phyloP scores from a whole-genome alignment of 192 early-diverging fungal species.

The Neocallimastix lanati region DNA sequence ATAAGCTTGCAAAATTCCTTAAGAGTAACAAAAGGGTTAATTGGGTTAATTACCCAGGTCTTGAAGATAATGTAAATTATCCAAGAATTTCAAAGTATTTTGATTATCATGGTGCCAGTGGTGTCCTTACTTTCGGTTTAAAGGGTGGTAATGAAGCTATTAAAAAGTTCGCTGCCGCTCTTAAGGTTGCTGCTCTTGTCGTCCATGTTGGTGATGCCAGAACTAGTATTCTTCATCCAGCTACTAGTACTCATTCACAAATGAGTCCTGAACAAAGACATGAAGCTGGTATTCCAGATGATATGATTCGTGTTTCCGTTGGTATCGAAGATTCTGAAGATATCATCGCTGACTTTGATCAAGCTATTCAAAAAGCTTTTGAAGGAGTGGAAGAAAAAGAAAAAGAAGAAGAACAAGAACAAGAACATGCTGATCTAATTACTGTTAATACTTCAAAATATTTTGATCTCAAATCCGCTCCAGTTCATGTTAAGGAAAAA shows the following conservation, averaged over 20 bases:
- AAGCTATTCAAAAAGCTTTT: not conserved
- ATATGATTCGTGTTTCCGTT: not conserved
- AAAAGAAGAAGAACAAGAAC: not conserved
- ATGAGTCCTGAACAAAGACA: not conserved
- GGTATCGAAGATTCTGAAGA: not conserved
- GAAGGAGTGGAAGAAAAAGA: no score
- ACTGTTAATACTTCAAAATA: not conserved
- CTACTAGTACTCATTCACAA: not conserved
- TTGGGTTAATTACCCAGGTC: slow-evolving; percentile 1
- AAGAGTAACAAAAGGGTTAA: not conserved
- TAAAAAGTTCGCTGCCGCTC: not conserved
- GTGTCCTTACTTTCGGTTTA: slow-evolving; percentile 2
- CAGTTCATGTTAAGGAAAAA: not conserved
- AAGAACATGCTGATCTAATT: not conserved
- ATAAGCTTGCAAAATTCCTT: not conserved
- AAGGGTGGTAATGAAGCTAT: not conserved
- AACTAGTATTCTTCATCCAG: not conserved
- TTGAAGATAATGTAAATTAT: not conserved
- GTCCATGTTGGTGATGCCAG: not conserved
- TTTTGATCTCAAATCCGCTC: not conserved
- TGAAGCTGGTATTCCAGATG: not conserved
- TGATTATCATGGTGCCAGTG: not conserved
- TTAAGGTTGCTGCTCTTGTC: not conserved
- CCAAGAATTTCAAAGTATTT: not conserved
- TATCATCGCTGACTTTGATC: not conserved